Evolutionary conservation across 805 yeast species (phyloP).

Genomic region (Barnettozyma salicaria): DNA sequence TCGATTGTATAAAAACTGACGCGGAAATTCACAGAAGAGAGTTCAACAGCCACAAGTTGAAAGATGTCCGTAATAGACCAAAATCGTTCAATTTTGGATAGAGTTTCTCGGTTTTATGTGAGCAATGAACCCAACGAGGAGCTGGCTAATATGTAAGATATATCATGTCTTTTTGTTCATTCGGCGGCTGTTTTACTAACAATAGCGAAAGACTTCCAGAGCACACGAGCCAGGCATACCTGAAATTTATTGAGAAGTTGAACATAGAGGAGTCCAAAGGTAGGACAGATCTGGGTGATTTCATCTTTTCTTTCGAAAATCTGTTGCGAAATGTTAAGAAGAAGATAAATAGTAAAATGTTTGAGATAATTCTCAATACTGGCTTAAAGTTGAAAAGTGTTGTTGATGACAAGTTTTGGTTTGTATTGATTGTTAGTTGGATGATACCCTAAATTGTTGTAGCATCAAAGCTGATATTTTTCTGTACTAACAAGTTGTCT

Average conservation of each 20-base stretch:
- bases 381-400: constrained; percentile 17
- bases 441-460: neutral
- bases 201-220: neutral
- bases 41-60: no score
- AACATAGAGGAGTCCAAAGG: constrained; percentile 8
- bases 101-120: no score
- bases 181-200: constrained; percentile 3
- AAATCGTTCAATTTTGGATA: no score
- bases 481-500: neutral
- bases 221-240: neutral
- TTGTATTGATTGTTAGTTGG: constrained; percentile 16
- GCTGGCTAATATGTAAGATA: no score
- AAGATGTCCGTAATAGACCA: no score
- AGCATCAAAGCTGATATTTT: neutral
- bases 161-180: no score
- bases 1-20: no score
- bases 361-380: constrained; percentile 22
- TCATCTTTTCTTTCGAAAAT: constrained; percentile 11
- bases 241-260: constrained; percentile 9
- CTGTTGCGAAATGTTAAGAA: constrained; percentile 12
- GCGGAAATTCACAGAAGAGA: no score
- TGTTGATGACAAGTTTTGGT: constrained; percentile 23
- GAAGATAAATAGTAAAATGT: constrained; percentile 13
- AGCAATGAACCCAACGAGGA: no score
- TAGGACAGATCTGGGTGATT: neutral